Evolutionary conservation across 352 stramenopile species (phyloP), one percentile per base, ranked within the genome.

Genomic region (Paralagenidium karlingii): DNA sequence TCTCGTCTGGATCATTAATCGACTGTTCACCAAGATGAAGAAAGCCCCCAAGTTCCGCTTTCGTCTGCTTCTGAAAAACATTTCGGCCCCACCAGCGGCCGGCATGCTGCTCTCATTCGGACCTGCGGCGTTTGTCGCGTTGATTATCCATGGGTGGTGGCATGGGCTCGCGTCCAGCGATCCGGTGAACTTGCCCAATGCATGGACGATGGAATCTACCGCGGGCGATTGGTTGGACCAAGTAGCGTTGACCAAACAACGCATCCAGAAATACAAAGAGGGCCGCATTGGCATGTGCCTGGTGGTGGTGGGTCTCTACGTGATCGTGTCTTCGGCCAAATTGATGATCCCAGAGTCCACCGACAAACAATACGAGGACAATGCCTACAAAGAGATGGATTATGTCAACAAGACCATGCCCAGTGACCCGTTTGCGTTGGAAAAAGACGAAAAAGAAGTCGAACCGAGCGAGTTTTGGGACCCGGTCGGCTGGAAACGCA

Each of bases 21-120:
- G 92, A 0, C 41, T 98, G 9, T 78, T 98, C 24, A 98, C 94
- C 2, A 96, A 95, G 55, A 82, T 98, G 55, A 92, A 95, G 47
- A 82, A 96, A 53, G 90, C 93, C 16, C 94, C 94, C 3, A 71
- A 76, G 37, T 97, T 98, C 53, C 84, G 94, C 39, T 84, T 90
- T 49, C 80, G 75, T 34, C 67, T 86, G 22, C 51, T 98, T 15
- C 81, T 97, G 28, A 81, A 82, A 36, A 92, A 96, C 34, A 70
- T 97, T 18, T 70, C 78, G 10, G 55, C 68, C 4, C 70, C 91
- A 3, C 84, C 94, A 7, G 64, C 83, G 0, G 53, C 92, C 13
- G 94, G 92, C 20, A 70, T 87, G 9, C 44, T 68, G 4, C 39
- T 97, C 9, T 63, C 61, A 0, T 58, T 55, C 11, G 20, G 85